Evolutionary conservation across 345 rosid species (phyloP).

Genomic region (Salix viminalis): DNA sequence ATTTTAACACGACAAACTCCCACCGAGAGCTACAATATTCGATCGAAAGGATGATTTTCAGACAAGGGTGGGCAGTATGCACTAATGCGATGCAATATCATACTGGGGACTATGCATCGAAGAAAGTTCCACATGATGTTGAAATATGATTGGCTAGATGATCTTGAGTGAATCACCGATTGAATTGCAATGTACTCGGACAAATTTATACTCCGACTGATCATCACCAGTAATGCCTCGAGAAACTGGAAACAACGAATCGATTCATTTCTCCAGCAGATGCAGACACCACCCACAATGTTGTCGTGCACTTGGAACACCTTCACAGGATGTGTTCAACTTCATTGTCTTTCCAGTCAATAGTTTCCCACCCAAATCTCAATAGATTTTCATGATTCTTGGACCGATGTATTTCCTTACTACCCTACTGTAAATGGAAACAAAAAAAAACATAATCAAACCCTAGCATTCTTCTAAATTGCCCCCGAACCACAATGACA

Average conservation of each 20-base stretch:
- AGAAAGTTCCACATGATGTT: background rate
- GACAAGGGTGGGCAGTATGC: background rate
- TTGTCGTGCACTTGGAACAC: background rate
- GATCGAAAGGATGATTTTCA: background rate
- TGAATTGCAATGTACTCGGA: background rate
- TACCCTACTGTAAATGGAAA: slow-evolving; percentile 10
- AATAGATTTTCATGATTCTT: slow-evolving; percentile 21
- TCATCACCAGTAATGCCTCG: background rate
- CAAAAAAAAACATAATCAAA: background rate
- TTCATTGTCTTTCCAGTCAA: background rate
- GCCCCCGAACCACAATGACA: slow-evolving; percentile 34
- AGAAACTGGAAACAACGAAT: background rate
- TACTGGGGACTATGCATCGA: background rate
- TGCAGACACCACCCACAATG: background rate
- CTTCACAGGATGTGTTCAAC: slow-evolving; percentile 29
- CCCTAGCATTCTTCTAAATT: slow-evolving; percentile 22
- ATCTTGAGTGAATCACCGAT: background rate
- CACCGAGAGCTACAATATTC: background rate
- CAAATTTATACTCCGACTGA: background rate
- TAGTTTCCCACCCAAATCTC: slow-evolving; percentile 16
- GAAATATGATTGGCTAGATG: background rate
- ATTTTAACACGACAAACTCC: background rate
- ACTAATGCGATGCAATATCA: background rate
- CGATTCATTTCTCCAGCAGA: background rate
- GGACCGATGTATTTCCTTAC: slow-evolving; percentile 19